Percentiles rank a stretch among this genome's conserved stretches.
Evolutionary conservation across 208 protist species (phyloP).

Genomic region (Leishmania lainsoni): DNA sequence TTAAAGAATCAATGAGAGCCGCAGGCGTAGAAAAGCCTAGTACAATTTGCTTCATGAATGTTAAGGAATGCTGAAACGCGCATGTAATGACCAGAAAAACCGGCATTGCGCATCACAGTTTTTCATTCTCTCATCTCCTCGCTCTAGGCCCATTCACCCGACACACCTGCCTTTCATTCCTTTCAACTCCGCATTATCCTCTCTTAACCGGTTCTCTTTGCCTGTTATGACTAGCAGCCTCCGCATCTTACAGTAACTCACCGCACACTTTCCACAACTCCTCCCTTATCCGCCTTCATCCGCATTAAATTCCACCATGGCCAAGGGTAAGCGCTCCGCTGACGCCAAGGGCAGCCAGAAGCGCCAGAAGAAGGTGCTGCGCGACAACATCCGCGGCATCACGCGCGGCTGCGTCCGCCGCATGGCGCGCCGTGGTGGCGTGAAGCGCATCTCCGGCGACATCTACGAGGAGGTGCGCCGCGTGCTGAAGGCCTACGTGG

Average conservation of each 20-base stretch:
- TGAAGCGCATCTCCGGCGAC: conserved; percentile 87
- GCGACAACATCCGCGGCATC: conserved; percentile 88
- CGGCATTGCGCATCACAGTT: too few species aligned
- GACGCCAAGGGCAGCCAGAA: conserved; percentile 76
- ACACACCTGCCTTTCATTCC: background rate
- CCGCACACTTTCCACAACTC: background rate
- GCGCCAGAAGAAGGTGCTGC: conserved; percentile 85
- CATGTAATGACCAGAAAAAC: too few species aligned
- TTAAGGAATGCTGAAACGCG: background rate
- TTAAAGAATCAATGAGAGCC: background rate
- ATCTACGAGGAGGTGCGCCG: conserved; percentile 72
- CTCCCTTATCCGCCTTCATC: background rate
- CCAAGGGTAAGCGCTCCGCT: conserved; percentile 78
- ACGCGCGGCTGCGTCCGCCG: conserved; percentile 87
- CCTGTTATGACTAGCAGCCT: background rate
- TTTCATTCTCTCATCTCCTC: too few species aligned
- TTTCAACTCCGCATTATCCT: background rate
- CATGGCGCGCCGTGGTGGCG: conserved; percentile 91
- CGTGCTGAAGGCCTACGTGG: conserved; percentile 85
- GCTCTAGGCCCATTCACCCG: too few species aligned
- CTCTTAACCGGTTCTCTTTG: background rate
- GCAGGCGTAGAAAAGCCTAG: background rate
- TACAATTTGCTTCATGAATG: background rate
- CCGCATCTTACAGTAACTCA: background rate
- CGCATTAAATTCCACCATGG: conserved; percentile 36